These are phyloP conservation scores for Lippia alba DNA, from an alignment of 305 asterid species.

Conservation along the genomic window DNA sequence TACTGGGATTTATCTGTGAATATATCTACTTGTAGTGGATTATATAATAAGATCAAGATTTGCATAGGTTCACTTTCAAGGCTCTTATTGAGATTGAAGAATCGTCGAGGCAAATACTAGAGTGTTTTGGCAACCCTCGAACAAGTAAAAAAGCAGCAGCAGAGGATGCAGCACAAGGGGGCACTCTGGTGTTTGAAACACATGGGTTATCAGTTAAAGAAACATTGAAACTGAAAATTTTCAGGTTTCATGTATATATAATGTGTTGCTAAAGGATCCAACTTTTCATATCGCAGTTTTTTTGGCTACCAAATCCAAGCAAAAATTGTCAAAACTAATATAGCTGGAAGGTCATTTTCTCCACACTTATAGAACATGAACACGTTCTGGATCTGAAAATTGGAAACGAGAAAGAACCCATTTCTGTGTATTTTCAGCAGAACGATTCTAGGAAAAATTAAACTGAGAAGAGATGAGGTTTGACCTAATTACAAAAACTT, in stretches of 20 bases:
- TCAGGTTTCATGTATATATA: not conserved
- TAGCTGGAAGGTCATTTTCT: not conserved
- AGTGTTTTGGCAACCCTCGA: conserved; percentile 28
- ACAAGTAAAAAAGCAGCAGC: conserved; percentile 32
- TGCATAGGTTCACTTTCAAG: conserved; percentile 31
- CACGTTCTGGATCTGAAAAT: not conserved
- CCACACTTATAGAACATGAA: not conserved
- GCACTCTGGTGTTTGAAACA: conserved; percentile 36
- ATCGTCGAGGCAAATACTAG: not conserved
- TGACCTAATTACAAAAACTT: not conserved
- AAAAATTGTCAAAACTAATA: not conserved
- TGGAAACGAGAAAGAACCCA: too few relatives aligned
- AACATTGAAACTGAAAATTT: not conserved
- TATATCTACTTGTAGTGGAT: not conserved
- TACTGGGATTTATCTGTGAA: not conserved
- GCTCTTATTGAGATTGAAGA: conserved; percentile 5
- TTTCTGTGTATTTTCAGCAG: not conserved
- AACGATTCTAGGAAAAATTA: not conserved
- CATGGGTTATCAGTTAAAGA: conserved; percentile 21
- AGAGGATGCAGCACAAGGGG: conserved; percentile 34
- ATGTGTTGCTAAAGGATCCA: not conserved
- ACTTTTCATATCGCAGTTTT: too few relatives aligned
- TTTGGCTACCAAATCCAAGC: too few relatives aligned
- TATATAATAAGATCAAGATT: not conserved
- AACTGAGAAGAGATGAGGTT: not conserved